Percentiles rank a stretch among this genome's conserved stretches.
Conservation (phyloP, 2,329 filamentous ascomycete genomes). For the Pestalotiopsis sp. region DNA sequence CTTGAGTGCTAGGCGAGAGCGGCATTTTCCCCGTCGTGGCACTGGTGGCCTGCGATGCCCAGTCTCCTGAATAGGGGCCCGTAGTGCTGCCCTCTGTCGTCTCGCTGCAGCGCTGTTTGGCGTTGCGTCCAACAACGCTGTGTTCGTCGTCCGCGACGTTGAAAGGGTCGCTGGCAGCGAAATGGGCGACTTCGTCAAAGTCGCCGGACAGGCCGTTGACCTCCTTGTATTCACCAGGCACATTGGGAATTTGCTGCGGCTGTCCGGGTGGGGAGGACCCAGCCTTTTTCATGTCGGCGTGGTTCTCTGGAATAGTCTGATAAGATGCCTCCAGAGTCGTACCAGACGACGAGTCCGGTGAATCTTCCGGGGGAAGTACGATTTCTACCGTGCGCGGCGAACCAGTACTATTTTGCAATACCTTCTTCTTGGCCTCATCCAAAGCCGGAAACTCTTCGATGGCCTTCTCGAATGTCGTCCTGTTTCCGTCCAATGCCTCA, state of each 20-base stretch:
- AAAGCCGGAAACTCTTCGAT: constrained; percentile 65
- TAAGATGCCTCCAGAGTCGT: constrained; percentile 15
- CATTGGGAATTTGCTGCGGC: constrained; percentile 32
- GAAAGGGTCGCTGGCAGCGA: constrained; percentile 54
- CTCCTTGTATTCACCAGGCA: constrained; percentile 40
- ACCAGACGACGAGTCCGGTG: constrained; percentile 21
- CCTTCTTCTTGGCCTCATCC: constrained; percentile 38
- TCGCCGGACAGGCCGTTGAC: constrained; percentile 45
- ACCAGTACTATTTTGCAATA: constrained; percentile 42
- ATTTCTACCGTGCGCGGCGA: constrained; percentile 49
- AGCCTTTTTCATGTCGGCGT: constrained; percentile 28
- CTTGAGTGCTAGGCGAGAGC: constrained; percentile 66
- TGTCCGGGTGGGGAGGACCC: constrained; percentile 25
- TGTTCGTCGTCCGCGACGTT: constrained; percentile 40
- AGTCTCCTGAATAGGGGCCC: constrained; percentile 57
- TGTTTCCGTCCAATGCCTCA: constrained; percentile 79
- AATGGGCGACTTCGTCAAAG: constrained; percentile 50
- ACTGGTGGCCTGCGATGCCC: constrained; percentile 65
- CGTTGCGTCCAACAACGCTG: constrained; percentile 33
- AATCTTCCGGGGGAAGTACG: constrained; percentile 28
- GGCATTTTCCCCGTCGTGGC: constrained; percentile 67
- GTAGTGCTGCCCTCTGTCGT: constrained; percentile 63
- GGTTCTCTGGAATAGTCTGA: constrained; percentile 21
- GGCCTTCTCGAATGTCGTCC: constrained; percentile 69
- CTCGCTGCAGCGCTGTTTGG: constrained; percentile 61